These are phyloP conservation scores for Kwoniella europaea DNA, from an alignment of 768 basidiomycete genomes.

Conservation along the genomic window DNA sequence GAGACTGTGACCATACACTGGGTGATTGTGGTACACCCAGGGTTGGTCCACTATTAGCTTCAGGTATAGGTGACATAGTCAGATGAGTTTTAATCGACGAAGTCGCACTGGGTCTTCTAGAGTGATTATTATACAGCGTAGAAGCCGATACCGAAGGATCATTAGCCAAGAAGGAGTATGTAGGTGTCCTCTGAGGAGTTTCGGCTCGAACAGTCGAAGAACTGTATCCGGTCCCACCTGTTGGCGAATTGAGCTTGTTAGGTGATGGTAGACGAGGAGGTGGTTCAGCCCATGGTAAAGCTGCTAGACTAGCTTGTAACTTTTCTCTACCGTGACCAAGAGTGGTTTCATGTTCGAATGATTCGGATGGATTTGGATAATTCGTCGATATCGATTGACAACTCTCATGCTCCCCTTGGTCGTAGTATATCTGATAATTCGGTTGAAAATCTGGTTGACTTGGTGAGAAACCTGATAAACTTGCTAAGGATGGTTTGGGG, in stretches of 20 bases:
- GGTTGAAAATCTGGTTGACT: not conserved
- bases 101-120: not conserved
- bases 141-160: slow-evolving; percentile 11
- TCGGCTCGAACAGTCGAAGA: not conserved
- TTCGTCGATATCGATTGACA: not conserved
- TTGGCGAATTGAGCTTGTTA: not conserved
- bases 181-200: slow-evolving; percentile 12
- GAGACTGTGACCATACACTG: not conserved
- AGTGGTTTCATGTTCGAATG: slow-evolving; percentile 8
- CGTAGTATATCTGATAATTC: not conserved
- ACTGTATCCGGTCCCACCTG: not conserved
- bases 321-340: not conserved
- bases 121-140: not conserved
- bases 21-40: not conserved
- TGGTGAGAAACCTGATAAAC: not conserved
- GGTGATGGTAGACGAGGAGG: slow-evolving; percentile 26
- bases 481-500: slow-evolving; percentile 1
- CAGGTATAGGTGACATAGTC: not conserved
- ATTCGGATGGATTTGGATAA: slow-evolving; percentile 3
- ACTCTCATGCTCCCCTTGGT: not conserved
- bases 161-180: slow-evolving; percentile 24
- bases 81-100: not conserved
- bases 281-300: slow-evolving; percentile 33
- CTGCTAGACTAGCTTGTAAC: slow-evolving; percentile 13
- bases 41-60: not conserved